These are phyloP conservation scores for Curvularia spicifera DNA, from an alignment of 2,329 filamentous ascomycete genomes.

Conservation along the genomic window DNA sequence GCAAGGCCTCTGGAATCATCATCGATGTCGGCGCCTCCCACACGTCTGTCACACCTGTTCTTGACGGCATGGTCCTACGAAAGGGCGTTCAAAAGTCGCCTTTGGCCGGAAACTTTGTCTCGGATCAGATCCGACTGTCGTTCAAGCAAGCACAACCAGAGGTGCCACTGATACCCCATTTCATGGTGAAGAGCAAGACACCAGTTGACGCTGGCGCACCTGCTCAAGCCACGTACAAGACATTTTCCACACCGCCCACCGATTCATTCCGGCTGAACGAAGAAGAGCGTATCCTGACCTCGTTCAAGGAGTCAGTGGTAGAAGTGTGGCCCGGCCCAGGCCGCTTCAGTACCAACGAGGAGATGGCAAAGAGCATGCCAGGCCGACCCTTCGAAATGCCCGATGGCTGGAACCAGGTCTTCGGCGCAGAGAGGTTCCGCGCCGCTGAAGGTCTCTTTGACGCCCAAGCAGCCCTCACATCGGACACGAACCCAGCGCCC, in stretches of 20 bases:
- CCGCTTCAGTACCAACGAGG: conserved; percentile 73
- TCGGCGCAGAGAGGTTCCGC: conserved; percentile 84
- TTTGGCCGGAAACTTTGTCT: conserved; percentile 88
- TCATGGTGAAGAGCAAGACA: conserved; percentile 84
- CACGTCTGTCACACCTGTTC: conserved; percentile 86
- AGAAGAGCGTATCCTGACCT: conserved; percentile 89
- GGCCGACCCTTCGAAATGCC: conserved; percentile 96
- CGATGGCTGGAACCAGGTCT: conserved; percentile 94
- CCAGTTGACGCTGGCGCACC: conserved; percentile 85
- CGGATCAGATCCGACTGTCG: conserved; percentile 81
- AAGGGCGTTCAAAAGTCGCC: conserved; percentile 82
- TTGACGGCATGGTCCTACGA: conserved; percentile 94
- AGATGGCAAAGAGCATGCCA: conserved; percentile 73
- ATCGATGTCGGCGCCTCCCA: conserved; percentile 90
- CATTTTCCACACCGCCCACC: conserved; percentile 66
- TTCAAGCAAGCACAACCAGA: conserved; percentile 71
- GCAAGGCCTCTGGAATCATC: conserved; percentile 91
- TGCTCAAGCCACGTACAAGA: conserved; percentile 75
- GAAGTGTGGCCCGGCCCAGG: conserved; percentile 88
- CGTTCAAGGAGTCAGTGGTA: conserved; percentile 98
- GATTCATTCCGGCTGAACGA: conserved; percentile 81
- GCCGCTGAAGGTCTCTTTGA: conserved; percentile 92
- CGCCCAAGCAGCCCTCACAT: conserved; percentile 72
- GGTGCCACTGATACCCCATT: conserved; percentile 83
- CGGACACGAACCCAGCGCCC: conserved; percentile 59